Evolutionary conservation across 2,329 filamentous ascomycete species (phyloP), one percentile per base, ranked within the genome.

Genomic region (Phoma herbarum): DNA sequence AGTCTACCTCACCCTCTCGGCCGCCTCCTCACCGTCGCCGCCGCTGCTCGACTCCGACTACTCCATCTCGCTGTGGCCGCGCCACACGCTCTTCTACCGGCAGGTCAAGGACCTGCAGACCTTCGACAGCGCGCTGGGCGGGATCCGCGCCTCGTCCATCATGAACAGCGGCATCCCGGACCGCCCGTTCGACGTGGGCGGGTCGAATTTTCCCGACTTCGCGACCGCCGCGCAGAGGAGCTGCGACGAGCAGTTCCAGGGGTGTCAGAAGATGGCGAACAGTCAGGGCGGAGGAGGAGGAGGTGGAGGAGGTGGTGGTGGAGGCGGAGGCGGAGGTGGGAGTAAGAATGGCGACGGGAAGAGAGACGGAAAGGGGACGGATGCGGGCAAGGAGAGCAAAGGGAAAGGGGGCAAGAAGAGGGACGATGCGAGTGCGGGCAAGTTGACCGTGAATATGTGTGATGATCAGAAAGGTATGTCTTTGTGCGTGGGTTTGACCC

Each of bases 171-270:
- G 84, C 22, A 76, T 85, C 39, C 62, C 79, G 79, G 78, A 87
- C 81, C 25, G 74, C 0, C 73, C 73, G 8, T 77, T 76, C 43
- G 29, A 45, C 3, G 75, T 77, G 3, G 71, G 69, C 1, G 72
- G 71, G 4, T 59, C 69, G 23, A 74, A 69, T 8, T 90, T 90
- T 71, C 81, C 83, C 22, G 83, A 83, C 68, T 79, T 84, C 65
- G 75, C 74, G 6, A 81, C 81, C 1, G 88, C 88, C 18, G 79
- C 82, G 35, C 83, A 88, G 76, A 80, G 88, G 45, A 84, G 85
- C 25, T 90, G 88, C 68, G 83, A 87, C 61, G 83, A 86, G 46
- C 86, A 90, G 78, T 84, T 86, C 74, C 87, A 88, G 69, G 75
- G 73, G 8, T 90, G 88, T 71, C 78, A 82, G 29, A 12, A 62